These are phyloP conservation scores for Petasospora fabianii DNA, from an alignment of 1,139 yeast species.

Conservation along the genomic window DNA sequence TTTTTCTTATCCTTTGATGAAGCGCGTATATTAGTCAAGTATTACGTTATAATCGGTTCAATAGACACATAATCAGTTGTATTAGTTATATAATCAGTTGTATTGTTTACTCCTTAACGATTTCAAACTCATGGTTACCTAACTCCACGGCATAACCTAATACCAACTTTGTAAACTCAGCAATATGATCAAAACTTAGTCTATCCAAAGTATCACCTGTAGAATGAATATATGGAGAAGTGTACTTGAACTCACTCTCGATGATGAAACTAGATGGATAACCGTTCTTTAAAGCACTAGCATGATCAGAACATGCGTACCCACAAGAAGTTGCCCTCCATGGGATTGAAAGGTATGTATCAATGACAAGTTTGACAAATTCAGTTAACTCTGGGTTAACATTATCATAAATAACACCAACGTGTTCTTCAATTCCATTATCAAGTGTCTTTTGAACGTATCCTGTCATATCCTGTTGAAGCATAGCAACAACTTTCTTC, in stretches of 20 bases:
- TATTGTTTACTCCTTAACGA: too few species aligned
- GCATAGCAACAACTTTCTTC: constrained; percentile 68
- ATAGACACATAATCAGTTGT: too few species aligned
- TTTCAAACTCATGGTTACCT: constrained; percentile 35
- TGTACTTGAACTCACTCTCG: constrained; percentile 64
- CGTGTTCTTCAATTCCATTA: constrained; percentile 59
- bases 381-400: constrained; percentile 56
- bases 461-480: constrained; percentile 97
- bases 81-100: too few species aligned
- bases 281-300: constrained; percentile 79
- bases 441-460: constrained; percentile 56
- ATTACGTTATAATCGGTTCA: too few species aligned
- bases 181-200: constrained; percentile 71
- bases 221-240: constrained; percentile 72
- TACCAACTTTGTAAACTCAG: constrained; percentile 73
- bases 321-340: constrained; percentile 79
- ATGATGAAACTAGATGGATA: constrained; percentile 80
- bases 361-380: constrained; percentile 59
- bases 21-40: too few species aligned
- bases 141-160: constrained; percentile 70
- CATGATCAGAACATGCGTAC: constrained; percentile 91
- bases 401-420: constrained; percentile 79
- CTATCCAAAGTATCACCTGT: constrained; percentile 78
- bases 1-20: too few species aligned
- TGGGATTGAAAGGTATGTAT: constrained; percentile 60